Percentiles rank a stretch among this genome's conserved stretches.
Conservation (phyloP, 441 rosid genomes). For the Populus hybrid region DNA sequence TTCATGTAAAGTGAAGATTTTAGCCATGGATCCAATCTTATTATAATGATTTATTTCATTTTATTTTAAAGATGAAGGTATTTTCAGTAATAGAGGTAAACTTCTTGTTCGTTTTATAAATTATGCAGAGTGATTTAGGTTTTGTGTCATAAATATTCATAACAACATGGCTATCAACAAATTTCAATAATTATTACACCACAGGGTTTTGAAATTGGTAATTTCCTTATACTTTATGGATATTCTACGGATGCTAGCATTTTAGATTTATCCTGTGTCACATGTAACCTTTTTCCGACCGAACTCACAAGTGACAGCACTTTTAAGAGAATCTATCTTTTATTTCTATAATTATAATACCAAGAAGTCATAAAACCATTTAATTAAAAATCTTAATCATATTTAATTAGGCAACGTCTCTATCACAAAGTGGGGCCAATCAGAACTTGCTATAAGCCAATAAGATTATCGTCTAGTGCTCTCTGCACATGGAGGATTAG, state of each 20-base stretch:
- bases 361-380: background rate
- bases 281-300: background rate
- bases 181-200: no score
- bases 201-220: no score
- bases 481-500: conserved; percentile 42
- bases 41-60: background rate
- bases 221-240: background rate
- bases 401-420: background rate
- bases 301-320: background rate
- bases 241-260: background rate
- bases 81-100: no score
- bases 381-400: background rate
- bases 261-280: background rate
- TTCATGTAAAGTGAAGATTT: no score
- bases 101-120: no score
- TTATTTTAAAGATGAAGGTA: conserved; percentile 1
- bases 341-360: background rate
- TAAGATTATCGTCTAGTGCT: conserved; percentile 25
- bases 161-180: background rate
- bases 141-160: no score
- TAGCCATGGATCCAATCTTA: no score
- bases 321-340: background rate
- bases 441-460: conserved; percentile 7
- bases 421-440: conserved; percentile 4
- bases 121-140: no score